These are phyloP conservation scores for Wickerhamiella cacticola DNA, from an alignment of 805 yeast genomes.

Conservation along the genomic window DNA sequence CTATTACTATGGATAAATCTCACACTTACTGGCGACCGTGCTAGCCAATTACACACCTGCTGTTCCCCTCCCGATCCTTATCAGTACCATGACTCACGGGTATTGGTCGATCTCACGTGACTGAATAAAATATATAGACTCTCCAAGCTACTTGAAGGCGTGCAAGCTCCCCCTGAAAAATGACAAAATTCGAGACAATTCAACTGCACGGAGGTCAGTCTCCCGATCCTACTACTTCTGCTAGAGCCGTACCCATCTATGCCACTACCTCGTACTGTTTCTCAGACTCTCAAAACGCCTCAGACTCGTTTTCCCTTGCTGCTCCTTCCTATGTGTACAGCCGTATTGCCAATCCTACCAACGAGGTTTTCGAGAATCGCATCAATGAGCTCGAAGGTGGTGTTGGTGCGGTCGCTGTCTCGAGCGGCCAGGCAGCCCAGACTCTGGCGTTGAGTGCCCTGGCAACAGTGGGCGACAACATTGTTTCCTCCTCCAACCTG, in stretches of 20 bases:
- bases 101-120: background rate
- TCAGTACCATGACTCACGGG: background rate
- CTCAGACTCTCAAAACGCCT: constrained; percentile 81
- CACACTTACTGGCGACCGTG: no score
- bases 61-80: no score
- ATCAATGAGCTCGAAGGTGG: constrained; percentile 90
- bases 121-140: background rate
- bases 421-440: constrained; percentile 98
- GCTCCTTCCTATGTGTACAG: constrained; percentile 81
- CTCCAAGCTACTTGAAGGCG: background rate
- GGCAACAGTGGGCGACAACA: constrained; percentile 82
- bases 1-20: no score
- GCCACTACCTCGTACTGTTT: constrained; percentile 86
- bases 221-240: constrained; percentile 47
- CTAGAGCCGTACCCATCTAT: constrained; percentile 89
- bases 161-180: background rate
- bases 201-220: constrained; percentile 94
- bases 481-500: constrained; percentile 71
- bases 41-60: no score
- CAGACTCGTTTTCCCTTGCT: constrained; percentile 74
- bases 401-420: constrained; percentile 73
- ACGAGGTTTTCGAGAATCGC: constrained; percentile 80
- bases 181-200: constrained; percentile 45
- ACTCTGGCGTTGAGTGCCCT: constrained; percentile 69
- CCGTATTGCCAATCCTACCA: constrained; percentile 86